phyloP scores from a whole-genome alignment of 169 alveolate genomes.

The Plasmodium relictum region DNA sequence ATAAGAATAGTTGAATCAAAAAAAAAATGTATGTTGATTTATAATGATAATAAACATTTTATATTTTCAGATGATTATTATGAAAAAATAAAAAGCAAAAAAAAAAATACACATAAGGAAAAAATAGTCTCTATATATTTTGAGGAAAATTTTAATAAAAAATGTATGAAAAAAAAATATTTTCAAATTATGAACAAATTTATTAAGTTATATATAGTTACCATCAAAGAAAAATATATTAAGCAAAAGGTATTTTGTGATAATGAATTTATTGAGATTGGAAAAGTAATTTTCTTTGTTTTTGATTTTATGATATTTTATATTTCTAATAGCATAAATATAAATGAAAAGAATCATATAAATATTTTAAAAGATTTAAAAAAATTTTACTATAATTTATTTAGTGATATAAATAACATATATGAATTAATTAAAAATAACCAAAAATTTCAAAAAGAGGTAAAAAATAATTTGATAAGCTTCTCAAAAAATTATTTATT shows the following conservation, averaged over 20 bases:
- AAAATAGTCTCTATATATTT: slow-evolving; percentile 7
- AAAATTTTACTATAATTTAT: slow-evolving; percentile 11
- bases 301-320: slow-evolving; percentile 39
- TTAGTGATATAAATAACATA: neutral
- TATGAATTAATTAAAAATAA: neutral
- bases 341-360: neutral
- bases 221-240: neutral
- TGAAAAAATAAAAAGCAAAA: slow-evolving; percentile 34
- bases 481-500: slow-evolving; percentile 26
- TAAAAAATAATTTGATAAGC: slow-evolving; percentile 6
- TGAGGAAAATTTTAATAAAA: slow-evolving; percentile 5
- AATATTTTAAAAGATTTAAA: slow-evolving; percentile 16
- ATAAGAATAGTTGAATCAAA: slow-evolving; percentile 23
- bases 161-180: slow-evolving; percentile 35
- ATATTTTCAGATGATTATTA: slow-evolving; percentile 39
- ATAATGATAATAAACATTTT: slow-evolving; percentile 14
- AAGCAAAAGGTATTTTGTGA: neutral
- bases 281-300: slow-evolving; percentile 19
- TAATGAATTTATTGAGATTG: slow-evolving; percentile 8
- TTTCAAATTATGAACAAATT: slow-evolving; percentile 27
- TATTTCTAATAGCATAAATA: slow-evolving; percentile 8
- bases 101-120: too few species aligned
- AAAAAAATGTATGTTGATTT: slow-evolving; percentile 21
- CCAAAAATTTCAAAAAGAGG: neutral
- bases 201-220: slow-evolving; percentile 16